These are phyloP conservation scores for Diaporthe destruens DNA, from an alignment of 2,329 filamentous ascomycete genomes.

Conservation along the genomic window DNA sequence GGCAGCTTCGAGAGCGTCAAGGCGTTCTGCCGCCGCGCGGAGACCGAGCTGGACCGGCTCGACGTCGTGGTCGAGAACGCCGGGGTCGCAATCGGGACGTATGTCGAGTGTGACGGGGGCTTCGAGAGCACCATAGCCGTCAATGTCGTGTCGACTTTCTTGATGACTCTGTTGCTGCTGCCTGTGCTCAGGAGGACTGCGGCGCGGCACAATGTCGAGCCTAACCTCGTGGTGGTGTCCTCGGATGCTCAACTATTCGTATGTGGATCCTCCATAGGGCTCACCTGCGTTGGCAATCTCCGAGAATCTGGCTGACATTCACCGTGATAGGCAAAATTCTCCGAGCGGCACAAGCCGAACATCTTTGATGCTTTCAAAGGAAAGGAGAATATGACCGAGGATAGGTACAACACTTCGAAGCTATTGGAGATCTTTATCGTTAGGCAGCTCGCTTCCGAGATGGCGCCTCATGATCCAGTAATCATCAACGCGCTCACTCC, in stretches of 20 bases:
- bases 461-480: conserved; percentile 49
- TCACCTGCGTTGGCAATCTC: neutral
- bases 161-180: conserved; percentile 59
- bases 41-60: conserved; percentile 52
- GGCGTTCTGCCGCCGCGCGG: conserved; percentile 53
- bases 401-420: conserved; percentile 54
- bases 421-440: conserved; percentile 50
- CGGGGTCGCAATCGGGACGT: conserved; percentile 45
- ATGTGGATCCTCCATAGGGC: conserved; percentile 23
- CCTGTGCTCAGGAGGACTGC: conserved; percentile 56
- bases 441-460: conserved; percentile 52
- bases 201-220: conserved; percentile 49
- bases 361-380: conserved; percentile 53
- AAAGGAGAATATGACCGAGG: conserved; percentile 45
- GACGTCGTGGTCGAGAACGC: conserved; percentile 60
- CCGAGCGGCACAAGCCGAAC: conserved; percentile 48
- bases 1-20: conserved; percentile 59
- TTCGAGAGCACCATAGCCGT: conserved; percentile 59
- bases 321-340: conserved; percentile 50
- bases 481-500: conserved; percentile 56
- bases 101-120: conserved; percentile 50
- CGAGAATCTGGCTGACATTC: neutral
- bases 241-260: conserved; percentile 54
- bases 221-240: conserved; percentile 55
- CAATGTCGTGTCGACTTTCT: conserved; percentile 61